phyloP scores from a whole-genome alignment of 202 grass and related monocot species.

The Tripidium arundinaceum region DNA sequence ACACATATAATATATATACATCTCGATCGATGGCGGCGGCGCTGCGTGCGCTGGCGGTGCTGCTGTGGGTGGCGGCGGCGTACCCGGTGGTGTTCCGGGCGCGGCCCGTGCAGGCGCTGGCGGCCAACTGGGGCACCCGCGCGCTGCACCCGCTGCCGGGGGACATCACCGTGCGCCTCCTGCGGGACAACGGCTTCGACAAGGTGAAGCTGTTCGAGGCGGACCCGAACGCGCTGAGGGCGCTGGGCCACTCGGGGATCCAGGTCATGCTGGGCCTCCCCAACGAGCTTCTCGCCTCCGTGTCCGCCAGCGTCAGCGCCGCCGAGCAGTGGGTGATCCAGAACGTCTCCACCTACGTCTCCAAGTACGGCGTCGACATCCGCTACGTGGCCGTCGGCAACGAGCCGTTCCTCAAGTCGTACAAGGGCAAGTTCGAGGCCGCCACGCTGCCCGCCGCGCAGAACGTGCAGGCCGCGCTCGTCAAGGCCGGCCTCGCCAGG shows the following conservation, averaged over 20 bases:
- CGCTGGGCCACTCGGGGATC: conserved; percentile 62
- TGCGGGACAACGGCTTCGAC: conserved; percentile 73
- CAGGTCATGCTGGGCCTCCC: conserved; percentile 90
- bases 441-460: conserved; percentile 64
- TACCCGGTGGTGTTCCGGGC: conserved; percentile 18
- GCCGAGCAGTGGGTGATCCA: conserved; percentile 79
- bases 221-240: conserved; percentile 41
- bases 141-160: conserved; percentile 49
- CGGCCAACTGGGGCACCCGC: conserved; percentile 72
- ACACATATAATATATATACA: too few relatives aligned
- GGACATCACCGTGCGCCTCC: conserved; percentile 53
- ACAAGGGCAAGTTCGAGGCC: conserved; percentile 73
- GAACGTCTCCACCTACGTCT: conserved; percentile 74
- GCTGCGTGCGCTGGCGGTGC: conserved; percentile 7
- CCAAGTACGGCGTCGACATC: conserved; percentile 70
- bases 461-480: conserved; percentile 89
- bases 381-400: conserved; percentile 74
- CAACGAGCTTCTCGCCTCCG: conserved; percentile 52
- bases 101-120: conserved; percentile 39
- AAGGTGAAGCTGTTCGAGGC: conserved; percentile 90
- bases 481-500: conserved; percentile 64
- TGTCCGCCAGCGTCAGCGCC: conserved; percentile 40
- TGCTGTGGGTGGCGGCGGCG: conserved; percentile 6
- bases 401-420: conserved; percentile 89
- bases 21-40: not conserved